Evolutionary conservation across 2,329 filamentous ascomycete species (phyloP).

Genomic region (Didymellaceae sp.): DNA sequence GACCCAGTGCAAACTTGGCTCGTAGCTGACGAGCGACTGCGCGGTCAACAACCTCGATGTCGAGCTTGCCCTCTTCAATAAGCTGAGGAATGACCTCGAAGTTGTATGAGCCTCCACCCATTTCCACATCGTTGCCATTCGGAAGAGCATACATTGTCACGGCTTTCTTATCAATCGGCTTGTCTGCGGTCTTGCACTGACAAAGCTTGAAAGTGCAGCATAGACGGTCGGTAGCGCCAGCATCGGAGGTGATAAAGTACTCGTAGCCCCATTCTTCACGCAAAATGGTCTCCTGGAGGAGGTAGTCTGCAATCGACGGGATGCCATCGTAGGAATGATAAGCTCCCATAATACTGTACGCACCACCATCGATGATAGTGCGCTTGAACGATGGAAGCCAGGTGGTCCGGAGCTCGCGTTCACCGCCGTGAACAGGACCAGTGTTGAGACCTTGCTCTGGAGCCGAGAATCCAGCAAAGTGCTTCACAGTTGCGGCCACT

Average conservation of each 20-base stretch:
- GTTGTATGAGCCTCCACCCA: constrained; percentile 78
- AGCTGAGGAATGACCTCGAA: constrained; percentile 69
- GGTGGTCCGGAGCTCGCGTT: constrained; percentile 61
- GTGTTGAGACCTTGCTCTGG: constrained; percentile 78
- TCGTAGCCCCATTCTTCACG: constrained; percentile 76
- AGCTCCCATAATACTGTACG: constrained; percentile 73
- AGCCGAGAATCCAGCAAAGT: constrained; percentile 72
- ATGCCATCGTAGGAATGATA: constrained; percentile 79
- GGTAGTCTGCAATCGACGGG: constrained; percentile 69
- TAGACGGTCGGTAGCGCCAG: constrained; percentile 73
- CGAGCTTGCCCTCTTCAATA: constrained; percentile 66
- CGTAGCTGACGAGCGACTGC: constrained; percentile 71
- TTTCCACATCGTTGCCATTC: constrained; percentile 75
- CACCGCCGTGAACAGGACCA: constrained; percentile 63
- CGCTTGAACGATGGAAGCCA: constrained; percentile 68
- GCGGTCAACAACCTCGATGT: constrained; percentile 65
- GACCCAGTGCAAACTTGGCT: constrained; percentile 71
- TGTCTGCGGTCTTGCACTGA: constrained; percentile 46
- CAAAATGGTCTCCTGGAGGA: constrained; percentile 69
- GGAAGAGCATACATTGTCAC: constrained; percentile 69
- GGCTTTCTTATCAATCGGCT: constrained; percentile 68
- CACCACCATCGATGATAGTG: constrained; percentile 72
- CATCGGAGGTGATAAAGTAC: constrained; percentile 71
- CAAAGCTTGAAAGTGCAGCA: constrained; percentile 71
- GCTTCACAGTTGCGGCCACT: constrained; percentile 76